phyloP scores from a whole-genome alignment of 2,329 filamentous ascomycete genomes.

The Fusarium brevicatenulatum region DNA sequence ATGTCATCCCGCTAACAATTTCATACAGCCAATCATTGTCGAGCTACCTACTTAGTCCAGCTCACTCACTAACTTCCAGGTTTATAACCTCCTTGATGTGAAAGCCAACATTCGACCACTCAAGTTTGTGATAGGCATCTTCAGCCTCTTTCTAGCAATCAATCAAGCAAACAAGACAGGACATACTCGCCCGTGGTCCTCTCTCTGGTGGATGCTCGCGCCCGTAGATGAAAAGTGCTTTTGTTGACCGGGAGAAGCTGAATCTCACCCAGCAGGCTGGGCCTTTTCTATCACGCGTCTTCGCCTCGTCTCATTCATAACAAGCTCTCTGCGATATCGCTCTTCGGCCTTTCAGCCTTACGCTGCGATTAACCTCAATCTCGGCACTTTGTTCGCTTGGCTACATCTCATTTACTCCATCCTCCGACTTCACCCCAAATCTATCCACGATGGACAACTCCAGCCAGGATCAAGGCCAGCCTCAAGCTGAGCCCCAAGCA shows the following conservation, averaged over 20 bases:
- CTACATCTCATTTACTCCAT: not conserved
- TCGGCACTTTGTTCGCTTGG: not conserved
- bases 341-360: constrained; percentile 31
- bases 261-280: constrained; percentile 39
- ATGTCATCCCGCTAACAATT: constrained; percentile 32
- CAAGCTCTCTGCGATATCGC: constrained; percentile 22
- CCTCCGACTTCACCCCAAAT: not conserved
- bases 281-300: constrained; percentile 30
- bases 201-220: not conserved
- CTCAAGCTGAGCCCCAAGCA: constrained; percentile 30
- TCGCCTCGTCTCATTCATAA: constrained; percentile 35
- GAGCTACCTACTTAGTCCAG: constrained; percentile 3
- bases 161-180: constrained; percentile 7
- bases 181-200: not conserved
- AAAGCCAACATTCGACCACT: constrained; percentile 18
- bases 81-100: constrained; percentile 5
- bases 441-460: constrained; percentile 33
- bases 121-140: constrained; percentile 15
- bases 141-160: constrained; percentile 1
- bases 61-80: constrained; percentile 8
- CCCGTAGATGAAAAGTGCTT: constrained; percentile 26
- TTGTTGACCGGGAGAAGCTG: constrained; percentile 1
- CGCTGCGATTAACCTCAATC: constrained; percentile 1
- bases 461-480: constrained; percentile 29
- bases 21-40: constrained; percentile 23